Conservation (phyloP, 371 early-diverging fungal genomes). For the Mucor piriformis region DNA sequence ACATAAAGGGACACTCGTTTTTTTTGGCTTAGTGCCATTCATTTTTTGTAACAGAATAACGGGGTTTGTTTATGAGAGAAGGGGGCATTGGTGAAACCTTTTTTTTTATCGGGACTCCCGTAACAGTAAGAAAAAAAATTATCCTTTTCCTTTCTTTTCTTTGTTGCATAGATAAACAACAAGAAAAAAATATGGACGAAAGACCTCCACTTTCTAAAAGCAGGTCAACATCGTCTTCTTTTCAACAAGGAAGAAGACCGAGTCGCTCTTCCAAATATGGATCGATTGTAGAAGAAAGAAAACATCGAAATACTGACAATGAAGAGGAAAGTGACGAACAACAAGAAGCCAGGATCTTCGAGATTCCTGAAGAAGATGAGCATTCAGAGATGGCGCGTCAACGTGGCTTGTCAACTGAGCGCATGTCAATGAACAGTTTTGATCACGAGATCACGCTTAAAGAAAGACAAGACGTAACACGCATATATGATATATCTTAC, state of each 20-base stretch:
- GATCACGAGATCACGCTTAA: slow-evolving; percentile 65
- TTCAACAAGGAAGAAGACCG: slow-evolving; percentile 5
- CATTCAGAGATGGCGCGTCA: not conserved
- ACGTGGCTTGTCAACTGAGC: slow-evolving; percentile 6
- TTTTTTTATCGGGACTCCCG: not conserved
- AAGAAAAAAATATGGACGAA: too few relatives aligned
- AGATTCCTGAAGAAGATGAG: slow-evolving; percentile 2
- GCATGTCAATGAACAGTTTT: slow-evolving; percentile 19
- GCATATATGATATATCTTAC: not conserved
- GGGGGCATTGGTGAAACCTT: not conserved
- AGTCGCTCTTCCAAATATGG: slow-evolving; percentile 28
- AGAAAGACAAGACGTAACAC: slow-evolving; percentile 65
- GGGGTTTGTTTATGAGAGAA: not conserved
- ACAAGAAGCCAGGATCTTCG: not conserved
- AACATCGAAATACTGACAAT: not conserved
- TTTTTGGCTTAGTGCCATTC: too few relatives aligned
- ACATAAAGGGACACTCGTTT: too few relatives aligned
- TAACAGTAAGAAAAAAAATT: not conserved
- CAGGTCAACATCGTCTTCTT: slow-evolving; percentile 16
- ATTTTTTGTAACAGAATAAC: not conserved
- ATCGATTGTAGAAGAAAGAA: slow-evolving; percentile 22
- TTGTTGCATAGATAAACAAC: not conserved
- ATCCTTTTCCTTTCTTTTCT: not conserved
- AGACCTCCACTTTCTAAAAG: slow-evolving; percentile 22
- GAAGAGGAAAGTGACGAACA: slow-evolving; percentile 2